These are phyloP conservation scores for Pelargonium citronellum DNA, from an alignment of 441 rosid species.

Conservation along the genomic window DNA sequence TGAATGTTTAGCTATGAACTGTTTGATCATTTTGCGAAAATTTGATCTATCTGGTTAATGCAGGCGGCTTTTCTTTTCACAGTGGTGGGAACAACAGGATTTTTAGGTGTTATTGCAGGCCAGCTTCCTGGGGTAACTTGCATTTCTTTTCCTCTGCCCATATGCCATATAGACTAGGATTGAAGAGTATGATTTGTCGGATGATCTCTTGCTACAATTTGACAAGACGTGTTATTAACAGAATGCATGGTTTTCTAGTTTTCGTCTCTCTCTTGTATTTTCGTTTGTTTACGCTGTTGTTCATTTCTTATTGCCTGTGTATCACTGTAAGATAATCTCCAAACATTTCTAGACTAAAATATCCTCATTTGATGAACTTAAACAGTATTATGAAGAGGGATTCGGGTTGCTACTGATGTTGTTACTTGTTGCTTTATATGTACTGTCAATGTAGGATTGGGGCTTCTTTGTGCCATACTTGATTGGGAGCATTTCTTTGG, in stretches of 20 bases:
- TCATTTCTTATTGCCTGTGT: not conserved
- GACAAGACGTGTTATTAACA: not conserved
- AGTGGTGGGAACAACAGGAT: constrained; percentile 75
- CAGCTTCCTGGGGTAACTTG: constrained; percentile 83
- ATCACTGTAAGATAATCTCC: not conserved
- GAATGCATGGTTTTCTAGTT: not conserved
- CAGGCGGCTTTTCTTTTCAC: constrained; percentile 93
- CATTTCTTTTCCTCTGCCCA: not conserved
- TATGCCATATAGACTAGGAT: not conserved
- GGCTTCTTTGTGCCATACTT: constrained; percentile 85
- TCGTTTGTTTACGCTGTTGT: not conserved
- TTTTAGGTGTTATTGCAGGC: constrained; percentile 67
- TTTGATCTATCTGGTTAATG: constrained; percentile 39
- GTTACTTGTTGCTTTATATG: not conserved
- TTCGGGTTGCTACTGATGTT: not conserved
- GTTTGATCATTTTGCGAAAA: constrained; percentile 8
- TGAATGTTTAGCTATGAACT: not conserved
- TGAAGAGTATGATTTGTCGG: not conserved
- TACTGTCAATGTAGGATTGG: constrained; percentile 52
- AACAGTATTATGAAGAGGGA: not conserved
- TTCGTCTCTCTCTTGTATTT: not conserved
- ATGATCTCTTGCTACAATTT: not conserved
- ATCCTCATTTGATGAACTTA: not conserved
- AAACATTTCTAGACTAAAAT: too few relatives aligned
- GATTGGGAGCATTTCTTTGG: constrained; percentile 69